Evolutionary conservation across 768 basidiomycete species (phyloP), one percentile per base, ranked within the genome.

Genomic region (Rhizopogon salebrosus): DNA sequence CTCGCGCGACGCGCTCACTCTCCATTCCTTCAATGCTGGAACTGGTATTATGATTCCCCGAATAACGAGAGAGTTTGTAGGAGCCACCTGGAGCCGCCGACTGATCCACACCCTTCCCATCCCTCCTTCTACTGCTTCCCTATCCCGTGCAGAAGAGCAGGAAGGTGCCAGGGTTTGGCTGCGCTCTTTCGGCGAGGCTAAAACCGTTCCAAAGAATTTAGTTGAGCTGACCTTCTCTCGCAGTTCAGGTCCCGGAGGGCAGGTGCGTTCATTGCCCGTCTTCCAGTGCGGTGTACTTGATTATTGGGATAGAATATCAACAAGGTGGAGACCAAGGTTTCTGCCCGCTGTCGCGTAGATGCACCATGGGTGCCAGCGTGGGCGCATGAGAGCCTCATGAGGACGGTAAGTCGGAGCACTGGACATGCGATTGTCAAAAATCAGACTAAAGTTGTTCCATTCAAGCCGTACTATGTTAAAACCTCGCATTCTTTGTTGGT

Each of bases 231-330:
- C 79, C 0, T 92, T 89, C 60, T 80, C 88, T 5, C 74, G 89
- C 48, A 92, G 89, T 59, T 90, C 89, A 3, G 90, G 90, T 22
- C 90, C 90, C 6, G 90, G 90, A 34, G 90, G 90, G 14, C 89
- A 91, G 79, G 89, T 88, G 43, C 38, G 72, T 59, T 16, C 27
- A 36, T 14, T 41, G 7, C 37, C 22, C 42, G 38, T 22, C 14
- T 50, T 43, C 22, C 20, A 24, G 27, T 18, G 35, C 36, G 26
- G 39, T 23, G 29, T 48, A 37, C 26, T 24, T 36, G 16, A 48
- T 16, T 6, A n/a, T 13, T 34, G 31, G 31, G 31, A 13, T 34
- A 34, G 31, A 34, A 34, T 34, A 13, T n/a, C n/a, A n/a, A n/a
- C n/a, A n/a, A n/a, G n/a, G n/a, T n/a, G n/a, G n/a, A n/a, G n/a